These are phyloP conservation scores for Rickenella mellea DNA, from an alignment of 768 basidiomycete species.

Conservation along the genomic window DNA sequence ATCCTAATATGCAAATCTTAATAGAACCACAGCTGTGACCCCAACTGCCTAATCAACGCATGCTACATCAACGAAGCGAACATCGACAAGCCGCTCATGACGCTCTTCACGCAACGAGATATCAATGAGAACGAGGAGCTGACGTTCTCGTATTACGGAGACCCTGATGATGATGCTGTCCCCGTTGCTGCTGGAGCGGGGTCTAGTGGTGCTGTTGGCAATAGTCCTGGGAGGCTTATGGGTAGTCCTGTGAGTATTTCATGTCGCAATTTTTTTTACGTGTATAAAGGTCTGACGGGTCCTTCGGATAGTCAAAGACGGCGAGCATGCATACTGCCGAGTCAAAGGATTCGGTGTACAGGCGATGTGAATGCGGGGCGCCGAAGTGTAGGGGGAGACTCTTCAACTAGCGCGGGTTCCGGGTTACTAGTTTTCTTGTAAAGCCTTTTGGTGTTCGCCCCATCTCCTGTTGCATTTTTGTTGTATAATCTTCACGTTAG, in stretches of 20 bases:
- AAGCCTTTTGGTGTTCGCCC: too few species aligned
- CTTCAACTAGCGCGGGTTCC: too few species aligned
- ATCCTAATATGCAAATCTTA: conserved; percentile 1
- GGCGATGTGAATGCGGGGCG: conserved; percentile 42
- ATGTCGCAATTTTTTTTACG: conserved; percentile 3
- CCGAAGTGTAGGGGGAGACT: conserved; percentile 37
- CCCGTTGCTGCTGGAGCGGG: conserved; percentile 17
- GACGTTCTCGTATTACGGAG: conserved; percentile 66
- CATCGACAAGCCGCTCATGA: conserved; percentile 55
- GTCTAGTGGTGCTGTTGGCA: background rate
- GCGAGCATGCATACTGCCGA: conserved; percentile 6
- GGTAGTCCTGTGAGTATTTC: conserved; percentile 4
- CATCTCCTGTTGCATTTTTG: background rate
- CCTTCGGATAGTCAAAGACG: conserved; percentile 5
- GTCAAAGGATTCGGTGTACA: conserved; percentile 34
- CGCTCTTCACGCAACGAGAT: conserved; percentile 57
- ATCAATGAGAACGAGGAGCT: conserved; percentile 62
- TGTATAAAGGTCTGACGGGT: conserved; percentile 1
- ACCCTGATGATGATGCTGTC: conserved; percentile 30
- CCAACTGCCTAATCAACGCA: conserved; percentile 65
- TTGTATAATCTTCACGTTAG: background rate
- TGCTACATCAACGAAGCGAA: conserved; percentile 76
- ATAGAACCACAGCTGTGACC: conserved; percentile 89
- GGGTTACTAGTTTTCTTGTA: too few species aligned
- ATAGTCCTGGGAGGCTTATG: conserved; percentile 12